Evolutionary conservation across 2,329 filamentous ascomycete genomes (phyloP).

Genomic region (Sclerotinia spermophila): DNA sequence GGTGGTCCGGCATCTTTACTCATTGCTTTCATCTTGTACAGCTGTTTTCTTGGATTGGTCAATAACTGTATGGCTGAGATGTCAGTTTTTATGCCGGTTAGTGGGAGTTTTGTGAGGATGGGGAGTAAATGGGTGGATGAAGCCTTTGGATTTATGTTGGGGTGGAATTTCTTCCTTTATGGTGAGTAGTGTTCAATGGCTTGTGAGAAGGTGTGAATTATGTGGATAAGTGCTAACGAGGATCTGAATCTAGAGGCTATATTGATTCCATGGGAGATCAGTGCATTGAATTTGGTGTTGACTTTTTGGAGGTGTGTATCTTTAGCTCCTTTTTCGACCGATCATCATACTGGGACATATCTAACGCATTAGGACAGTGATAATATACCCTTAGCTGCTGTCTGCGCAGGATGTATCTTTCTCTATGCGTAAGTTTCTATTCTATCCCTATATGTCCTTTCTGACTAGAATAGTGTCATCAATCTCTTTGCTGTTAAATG

Average conservation of each 20-base stretch:
- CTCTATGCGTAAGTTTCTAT: constrained; percentile 46
- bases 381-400: constrained; percentile 38
- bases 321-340: neutral
- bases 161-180: constrained; percentile 62
- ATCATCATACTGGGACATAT: neutral
- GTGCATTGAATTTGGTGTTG: constrained; percentile 42
- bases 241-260: constrained; percentile 22
- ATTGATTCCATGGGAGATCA: constrained; percentile 39
- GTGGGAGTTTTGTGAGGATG: constrained; percentile 51
- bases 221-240: neutral
- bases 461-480: constrained; percentile 42
- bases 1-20: constrained; percentile 41
- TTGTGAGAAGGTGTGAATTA: neutral
- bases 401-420: constrained; percentile 40
- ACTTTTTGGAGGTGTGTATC: constrained; percentile 42
- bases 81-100: constrained; percentile 53
- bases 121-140: constrained; percentile 53
- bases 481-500: constrained; percentile 64
- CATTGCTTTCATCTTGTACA: constrained; percentile 45
- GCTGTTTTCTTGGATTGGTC: constrained; percentile 40
- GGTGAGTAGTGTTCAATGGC: constrained; percentile 29
- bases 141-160: constrained; percentile 51
- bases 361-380: constrained; percentile 24
- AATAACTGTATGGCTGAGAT: constrained; percentile 46
- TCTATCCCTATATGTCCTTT: neutral